phyloP scores from a whole-genome alignment of 768 basidiomycete genomes.

The Mrakia blollopis region DNA sequence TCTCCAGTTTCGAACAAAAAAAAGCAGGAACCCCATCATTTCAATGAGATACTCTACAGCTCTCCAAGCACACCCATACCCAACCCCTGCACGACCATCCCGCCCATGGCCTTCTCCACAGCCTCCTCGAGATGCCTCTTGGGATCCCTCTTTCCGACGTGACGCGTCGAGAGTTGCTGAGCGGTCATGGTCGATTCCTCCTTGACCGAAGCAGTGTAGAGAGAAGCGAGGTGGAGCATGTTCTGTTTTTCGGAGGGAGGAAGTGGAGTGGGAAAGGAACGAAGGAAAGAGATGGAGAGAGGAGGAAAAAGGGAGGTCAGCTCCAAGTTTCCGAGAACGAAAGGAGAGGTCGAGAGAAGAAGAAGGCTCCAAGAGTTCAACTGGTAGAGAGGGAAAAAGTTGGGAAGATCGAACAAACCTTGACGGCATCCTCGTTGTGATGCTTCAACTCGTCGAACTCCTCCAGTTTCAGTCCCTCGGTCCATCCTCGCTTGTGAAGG shows the following conservation, averaged over 20 bases:
- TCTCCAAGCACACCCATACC: conserved; percentile 93
- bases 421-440: conserved; percentile 86
- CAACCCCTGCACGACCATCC: conserved; percentile 91
- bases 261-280: neutral
- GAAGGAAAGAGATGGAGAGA: neutral
- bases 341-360: too few relatives aligned
- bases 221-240: conserved; percentile 86
- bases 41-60: conserved; percentile 53
- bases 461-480: conserved; percentile 84
- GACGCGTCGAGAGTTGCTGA: conserved; percentile 92
- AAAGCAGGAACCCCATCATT: too few relatives aligned
- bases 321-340: too few relatives aligned
- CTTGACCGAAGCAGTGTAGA: conserved; percentile 96
- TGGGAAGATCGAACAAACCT: conserved; percentile 54
- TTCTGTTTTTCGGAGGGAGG: too few relatives aligned
- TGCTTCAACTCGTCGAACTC: conserved; percentile 87
- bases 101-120: conserved; percentile 95
- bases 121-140: conserved; percentile 96
- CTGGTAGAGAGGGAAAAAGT: too few relatives aligned
- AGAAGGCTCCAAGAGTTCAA: too few relatives aligned
- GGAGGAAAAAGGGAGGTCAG: conserved; percentile 21
- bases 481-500: conserved; percentile 98
- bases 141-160: conserved; percentile 96
- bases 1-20: too few relatives aligned
- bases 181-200: conserved; percentile 92